Conservation (phyloP, 78 protist species). For the Protostelium mycophagum region DNA sequence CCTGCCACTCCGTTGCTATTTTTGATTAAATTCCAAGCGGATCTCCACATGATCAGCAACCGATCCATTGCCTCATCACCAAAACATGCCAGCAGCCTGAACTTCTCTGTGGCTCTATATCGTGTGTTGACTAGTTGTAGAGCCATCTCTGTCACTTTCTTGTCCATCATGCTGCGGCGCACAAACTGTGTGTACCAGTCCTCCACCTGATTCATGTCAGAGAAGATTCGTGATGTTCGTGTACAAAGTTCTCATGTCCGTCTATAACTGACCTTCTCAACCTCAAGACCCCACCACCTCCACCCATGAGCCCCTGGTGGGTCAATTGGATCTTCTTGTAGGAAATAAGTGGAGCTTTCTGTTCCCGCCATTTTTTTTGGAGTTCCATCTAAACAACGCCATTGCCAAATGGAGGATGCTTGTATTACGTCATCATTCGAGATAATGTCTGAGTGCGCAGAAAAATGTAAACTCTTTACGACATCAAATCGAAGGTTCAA, state of each 20-base stretch:
- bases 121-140: neutral
- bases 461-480: too few relatives aligned
- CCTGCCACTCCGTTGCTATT: neutral
- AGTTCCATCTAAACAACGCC: neutral
- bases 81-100: neutral
- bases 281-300: neutral
- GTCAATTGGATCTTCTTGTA: neutral
- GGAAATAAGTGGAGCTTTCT: neutral
- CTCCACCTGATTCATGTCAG: neutral
- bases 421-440: neutral
- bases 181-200: neutral
- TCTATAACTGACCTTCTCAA: neutral
- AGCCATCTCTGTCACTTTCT: neutral
- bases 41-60: neutral
- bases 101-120: neutral
- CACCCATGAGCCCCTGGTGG: neutral
- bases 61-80: neutral
- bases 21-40: neutral
- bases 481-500: too few relatives aligned
- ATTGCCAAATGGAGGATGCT: neutral
- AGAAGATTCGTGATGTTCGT: too few relatives aligned
- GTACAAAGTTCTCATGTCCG: neutral
- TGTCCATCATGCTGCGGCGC: neutral
- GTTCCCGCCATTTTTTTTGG: neutral
- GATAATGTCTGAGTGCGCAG: too few relatives aligned